A percentile compares a stretch with the other conserved stretches of the same genome.
Conservation (phyloP, 2,329 filamentous ascomycete species). For the Botrytis cinerea region DNA sequence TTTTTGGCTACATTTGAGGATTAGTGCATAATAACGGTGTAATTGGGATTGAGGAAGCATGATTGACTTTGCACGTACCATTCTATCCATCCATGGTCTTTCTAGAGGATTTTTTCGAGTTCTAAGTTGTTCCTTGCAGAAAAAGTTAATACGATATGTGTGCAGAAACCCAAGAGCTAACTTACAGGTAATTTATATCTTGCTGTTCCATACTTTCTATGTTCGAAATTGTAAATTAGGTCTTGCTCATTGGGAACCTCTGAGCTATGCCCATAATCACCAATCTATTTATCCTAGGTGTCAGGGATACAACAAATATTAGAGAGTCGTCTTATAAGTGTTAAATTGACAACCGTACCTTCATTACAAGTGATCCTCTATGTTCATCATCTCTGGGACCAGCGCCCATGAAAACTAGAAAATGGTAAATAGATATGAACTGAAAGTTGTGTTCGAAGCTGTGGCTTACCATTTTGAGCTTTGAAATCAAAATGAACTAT, state of each 20-base stretch:
- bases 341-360: neutral
- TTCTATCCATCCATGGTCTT: slow-evolving; percentile 15
- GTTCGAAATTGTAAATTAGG: neutral
- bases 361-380: neutral
- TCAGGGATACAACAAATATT: neutral
- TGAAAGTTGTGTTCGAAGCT: neutral
- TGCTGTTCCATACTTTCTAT: neutral
- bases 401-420: neutral
- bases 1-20: neutral
- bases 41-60: neutral
- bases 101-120: neutral
- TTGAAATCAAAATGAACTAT: slow-evolving; percentile 20
- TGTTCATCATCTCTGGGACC: slow-evolving; percentile 1
- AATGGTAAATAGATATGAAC: neutral
- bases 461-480: slow-evolving; percentile 1
- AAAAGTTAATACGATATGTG: neutral
- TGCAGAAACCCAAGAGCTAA: neutral
- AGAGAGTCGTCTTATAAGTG: neutral
- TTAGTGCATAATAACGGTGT: neutral
- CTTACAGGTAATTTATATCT: slow-evolving; percentile 10
- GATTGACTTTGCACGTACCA: neutral
- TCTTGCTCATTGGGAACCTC: slow-evolving; percentile 7
- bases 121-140: slow-evolving; percentile 16
- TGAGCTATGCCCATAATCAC: neutral
- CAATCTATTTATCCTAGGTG: neutral